Percentiles rank a stretch among this genome's conserved stretches.
Conservation (phyloP, 2,329 filamentous ascomycete genomes). For the Neonectria sp. region DNA sequence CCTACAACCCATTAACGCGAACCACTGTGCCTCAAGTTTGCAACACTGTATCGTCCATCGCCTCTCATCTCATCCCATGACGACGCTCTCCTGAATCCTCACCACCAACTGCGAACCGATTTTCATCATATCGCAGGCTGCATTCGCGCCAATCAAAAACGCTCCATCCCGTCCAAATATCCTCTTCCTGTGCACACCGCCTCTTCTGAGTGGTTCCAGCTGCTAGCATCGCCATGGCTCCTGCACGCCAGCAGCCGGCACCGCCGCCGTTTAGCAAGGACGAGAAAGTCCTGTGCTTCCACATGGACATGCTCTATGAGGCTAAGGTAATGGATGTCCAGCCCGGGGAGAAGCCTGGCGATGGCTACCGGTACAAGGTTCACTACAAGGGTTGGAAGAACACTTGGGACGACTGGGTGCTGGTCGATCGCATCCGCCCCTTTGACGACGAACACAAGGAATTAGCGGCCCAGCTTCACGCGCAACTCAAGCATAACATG, state of each 20-base stretch:
- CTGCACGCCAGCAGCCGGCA: slow-evolving; percentile 59
- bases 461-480: slow-evolving; percentile 81
- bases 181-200: slow-evolving; percentile 30
- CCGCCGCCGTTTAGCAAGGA: slow-evolving; percentile 77
- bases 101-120: slow-evolving; percentile 22
- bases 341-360: slow-evolving; percentile 76
- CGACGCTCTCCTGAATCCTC: slow-evolving; percentile 22
- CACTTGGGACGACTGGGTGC: slow-evolving; percentile 99
- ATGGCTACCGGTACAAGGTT: slow-evolving; percentile 88
- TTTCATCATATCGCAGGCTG: slow-evolving; percentile 20
- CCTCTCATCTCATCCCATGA: slow-evolving; percentile 26
- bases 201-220: slow-evolving; percentile 31
- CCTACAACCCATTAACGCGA: slow-evolving; percentile 29
- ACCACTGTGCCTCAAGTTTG: slow-evolving; percentile 29
- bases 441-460: slow-evolving; percentile 96
- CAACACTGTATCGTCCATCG: slow-evolving; percentile 29
- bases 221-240: slow-evolving; percentile 54
- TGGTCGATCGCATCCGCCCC: slow-evolving; percentile 93
- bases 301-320: slow-evolving; percentile 97
- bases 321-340: slow-evolving; percentile 91
- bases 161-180: slow-evolving; percentile 2
- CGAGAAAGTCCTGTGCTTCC: slow-evolving; percentile 96
- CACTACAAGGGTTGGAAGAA: slow-evolving; percentile 99
- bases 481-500: slow-evolving; percentile 75
- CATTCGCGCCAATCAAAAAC: slow-evolving; percentile 27